Percentiles rank a stretch among this genome's conserved stretches.
Evolutionary conservation across 331 rosid species (phyloP).

Genomic region (Rosa hybrid): DNA sequence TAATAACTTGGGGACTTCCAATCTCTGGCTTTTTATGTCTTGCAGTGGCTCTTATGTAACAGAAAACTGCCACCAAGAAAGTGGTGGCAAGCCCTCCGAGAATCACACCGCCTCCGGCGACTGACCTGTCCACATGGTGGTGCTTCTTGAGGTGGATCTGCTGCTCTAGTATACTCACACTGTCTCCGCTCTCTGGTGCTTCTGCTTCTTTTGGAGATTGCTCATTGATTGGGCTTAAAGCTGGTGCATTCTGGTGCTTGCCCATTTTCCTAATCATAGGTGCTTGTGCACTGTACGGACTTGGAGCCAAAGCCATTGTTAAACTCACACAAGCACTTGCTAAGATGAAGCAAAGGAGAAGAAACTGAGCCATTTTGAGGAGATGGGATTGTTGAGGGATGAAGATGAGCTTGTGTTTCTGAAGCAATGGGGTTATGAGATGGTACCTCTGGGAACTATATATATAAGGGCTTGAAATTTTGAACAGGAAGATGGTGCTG

Average conservation of each 20-base stretch:
- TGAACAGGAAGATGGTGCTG: constrained; percentile 3
- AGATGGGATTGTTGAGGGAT: constrained; percentile 9
- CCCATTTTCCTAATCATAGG: constrained; percentile 58
- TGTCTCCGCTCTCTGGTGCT: constrained; percentile 19
- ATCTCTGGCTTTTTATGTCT: constrained; percentile 23
- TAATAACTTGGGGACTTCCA: constrained; percentile 1
- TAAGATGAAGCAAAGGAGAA: constrained; percentile 45
- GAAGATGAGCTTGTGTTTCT: constrained; percentile 14
- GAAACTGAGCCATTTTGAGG: constrained; percentile 46
- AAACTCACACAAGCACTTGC: constrained; percentile 35
- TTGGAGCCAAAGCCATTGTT: constrained; percentile 35
- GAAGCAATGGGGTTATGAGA: constrained; percentile 17
- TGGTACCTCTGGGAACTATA: constrained; percentile 20
- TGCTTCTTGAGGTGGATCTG: constrained; percentile 34
- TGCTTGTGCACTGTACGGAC: constrained; percentile 32
- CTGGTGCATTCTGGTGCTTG: constrained; percentile 34
- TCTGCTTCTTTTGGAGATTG: neutral
- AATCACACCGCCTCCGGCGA: constrained; percentile 50
- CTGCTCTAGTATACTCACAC: constrained; percentile 27
- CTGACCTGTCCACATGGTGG: constrained; percentile 41
- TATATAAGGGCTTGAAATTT: constrained; percentile 22
- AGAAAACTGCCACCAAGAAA: constrained; percentile 43
- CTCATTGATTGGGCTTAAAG: constrained; percentile 30
- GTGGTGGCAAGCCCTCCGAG: constrained; percentile 57
- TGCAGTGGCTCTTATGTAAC: constrained; percentile 51